Evolutionary conservation across 2,329 filamentous ascomycete genomes (phyloP), one percentile per base, ranked within the genome.

Genomic region (Fusarium concolor): DNA sequence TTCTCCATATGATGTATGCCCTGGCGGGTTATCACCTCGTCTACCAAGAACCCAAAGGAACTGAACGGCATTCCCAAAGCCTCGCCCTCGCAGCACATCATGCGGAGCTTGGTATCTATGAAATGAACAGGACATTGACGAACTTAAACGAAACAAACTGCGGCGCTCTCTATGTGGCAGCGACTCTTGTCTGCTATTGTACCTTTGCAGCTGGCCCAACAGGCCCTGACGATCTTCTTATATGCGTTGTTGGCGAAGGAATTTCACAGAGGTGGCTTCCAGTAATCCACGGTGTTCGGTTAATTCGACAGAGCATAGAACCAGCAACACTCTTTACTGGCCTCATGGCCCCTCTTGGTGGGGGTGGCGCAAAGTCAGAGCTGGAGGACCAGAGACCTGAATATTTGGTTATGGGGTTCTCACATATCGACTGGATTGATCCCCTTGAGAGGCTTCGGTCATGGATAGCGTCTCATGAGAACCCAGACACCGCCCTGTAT

Each of bases 191-290:
- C 9, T 76, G 75, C 46, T 76, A 75, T 41, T 76, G 72, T 41
- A 71, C 71, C 10, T 76, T 77, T 57, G 76, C 76, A 28, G 74
- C 75, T 9, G 76, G 76, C 3, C 76, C 76, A 3, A 70, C 65
- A 6, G 65, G 72, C 11, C 63, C 63, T 4, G 64, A 75, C 29
- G 76, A 77, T 29, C 67, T 77, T 6, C 71, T 77, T 14, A 59
- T 77, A 17, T 76, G 73, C 60, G 57, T 71, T 43, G 56, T 70
- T 29, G 70, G 60, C 28, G 67, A 74, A 22, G 60, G 61, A 10
- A 60, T 68, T 10, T 50, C 68, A 15, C 72, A 73, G 18, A 66
- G 71, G 24, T 75, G 71, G 71, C 49, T 75, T 29, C 71, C 73
- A 20, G 37, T 75, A 28, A 73, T 74, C 26, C 71, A 75, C 29